These are phyloP conservation scores for Penicillium sp. DNA, from an alignment of 2,329 filamentous ascomycete species.

Conservation along the genomic window DNA sequence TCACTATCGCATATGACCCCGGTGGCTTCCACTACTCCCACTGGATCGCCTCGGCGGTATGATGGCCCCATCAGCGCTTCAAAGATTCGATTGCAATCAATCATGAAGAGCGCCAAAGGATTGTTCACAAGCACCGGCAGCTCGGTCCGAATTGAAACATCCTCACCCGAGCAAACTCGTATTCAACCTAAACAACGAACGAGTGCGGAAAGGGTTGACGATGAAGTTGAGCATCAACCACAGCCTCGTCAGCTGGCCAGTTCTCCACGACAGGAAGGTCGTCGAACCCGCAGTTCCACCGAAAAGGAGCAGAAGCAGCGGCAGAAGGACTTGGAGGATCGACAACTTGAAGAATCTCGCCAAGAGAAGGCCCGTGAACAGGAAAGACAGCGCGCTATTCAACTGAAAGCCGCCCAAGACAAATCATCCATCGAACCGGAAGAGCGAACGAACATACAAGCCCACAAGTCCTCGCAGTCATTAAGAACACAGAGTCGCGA, in stretches of 20 bases:
- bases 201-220: slow-evolving; percentile 20
- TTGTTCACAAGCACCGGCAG: slow-evolving; percentile 75
- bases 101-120: slow-evolving; percentile 82
- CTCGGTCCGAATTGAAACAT: slow-evolving; percentile 58
- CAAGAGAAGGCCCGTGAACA: slow-evolving; percentile 35
- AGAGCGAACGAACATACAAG: slow-evolving; percentile 23
- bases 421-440: slow-evolving; percentile 35
- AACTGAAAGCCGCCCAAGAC: slow-evolving; percentile 34
- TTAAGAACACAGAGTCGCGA: slow-evolving; percentile 34
- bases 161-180: slow-evolving; percentile 43
- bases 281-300: slow-evolving; percentile 60
- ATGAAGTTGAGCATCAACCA: slow-evolving; percentile 9
- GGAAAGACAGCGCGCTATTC: slow-evolving; percentile 34
- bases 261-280: slow-evolving; percentile 37
- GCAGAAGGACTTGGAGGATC: slow-evolving; percentile 34
- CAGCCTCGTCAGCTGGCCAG: slow-evolving; percentile 28
- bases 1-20: slow-evolving; percentile 61
- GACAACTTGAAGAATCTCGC: slow-evolving; percentile 38
- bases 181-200: slow-evolving; percentile 29
- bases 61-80: slow-evolving; percentile 88
- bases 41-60: slow-evolving; percentile 57
- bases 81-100: slow-evolving; percentile 88
- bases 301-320: slow-evolving; percentile 52
- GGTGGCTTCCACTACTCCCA: slow-evolving; percentile 56
- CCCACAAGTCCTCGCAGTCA: slow-evolving; percentile 25